Conservation (phyloP, 1,284 basidiomycete species). For the Malassezia pachydermatis region DNA sequence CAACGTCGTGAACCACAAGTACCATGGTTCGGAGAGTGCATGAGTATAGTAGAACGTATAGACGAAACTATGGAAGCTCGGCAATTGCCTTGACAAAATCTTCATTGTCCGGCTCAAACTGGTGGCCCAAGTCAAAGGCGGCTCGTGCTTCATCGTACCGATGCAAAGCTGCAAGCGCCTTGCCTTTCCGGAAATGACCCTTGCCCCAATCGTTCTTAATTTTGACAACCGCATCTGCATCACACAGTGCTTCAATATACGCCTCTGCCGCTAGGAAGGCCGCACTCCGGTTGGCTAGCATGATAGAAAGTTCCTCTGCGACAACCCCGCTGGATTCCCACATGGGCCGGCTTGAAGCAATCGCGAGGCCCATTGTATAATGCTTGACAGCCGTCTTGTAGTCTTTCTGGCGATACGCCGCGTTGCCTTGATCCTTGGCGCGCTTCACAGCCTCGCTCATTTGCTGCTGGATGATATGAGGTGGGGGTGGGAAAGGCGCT, state of each 20-base stretch:
- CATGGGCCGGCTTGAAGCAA: conserved; percentile 71
- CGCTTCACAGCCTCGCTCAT: conserved; percentile 36
- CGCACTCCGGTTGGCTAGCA: conserved; percentile 81
- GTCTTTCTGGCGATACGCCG: conserved; percentile 49
- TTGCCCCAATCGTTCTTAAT: conserved; percentile 84
- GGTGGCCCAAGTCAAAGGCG: conserved; percentile 68
- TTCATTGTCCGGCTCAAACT: conserved; percentile 73
- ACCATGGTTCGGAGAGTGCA: conserved; percentile 21
- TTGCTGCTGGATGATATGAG: conserved; percentile 42
- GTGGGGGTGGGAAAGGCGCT: conserved; percentile 43
- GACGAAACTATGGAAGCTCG: conserved; percentile 4
- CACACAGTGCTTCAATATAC: conserved; percentile 69
- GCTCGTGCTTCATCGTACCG: conserved; percentile 67
- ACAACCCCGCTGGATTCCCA: conserved; percentile 77
- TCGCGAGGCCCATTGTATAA: conserved; percentile 71
- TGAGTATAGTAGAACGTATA: neutral
- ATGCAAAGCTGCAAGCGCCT: conserved; percentile 69
- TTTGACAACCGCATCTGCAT: conserved; percentile 79
- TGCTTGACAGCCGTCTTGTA: conserved; percentile 66
- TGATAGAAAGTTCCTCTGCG: conserved; percentile 77
- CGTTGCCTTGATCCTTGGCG: conserved; percentile 44
- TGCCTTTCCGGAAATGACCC: conserved; percentile 84
- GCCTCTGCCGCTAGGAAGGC: conserved; percentile 69
- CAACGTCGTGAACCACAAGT: conserved; percentile 45
- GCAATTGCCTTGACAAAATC: conserved; percentile 17